These are phyloP conservation scores for Pistacia integerrima DNA, from an alignment of 345 rosid species.

Conservation along the genomic window DNA sequence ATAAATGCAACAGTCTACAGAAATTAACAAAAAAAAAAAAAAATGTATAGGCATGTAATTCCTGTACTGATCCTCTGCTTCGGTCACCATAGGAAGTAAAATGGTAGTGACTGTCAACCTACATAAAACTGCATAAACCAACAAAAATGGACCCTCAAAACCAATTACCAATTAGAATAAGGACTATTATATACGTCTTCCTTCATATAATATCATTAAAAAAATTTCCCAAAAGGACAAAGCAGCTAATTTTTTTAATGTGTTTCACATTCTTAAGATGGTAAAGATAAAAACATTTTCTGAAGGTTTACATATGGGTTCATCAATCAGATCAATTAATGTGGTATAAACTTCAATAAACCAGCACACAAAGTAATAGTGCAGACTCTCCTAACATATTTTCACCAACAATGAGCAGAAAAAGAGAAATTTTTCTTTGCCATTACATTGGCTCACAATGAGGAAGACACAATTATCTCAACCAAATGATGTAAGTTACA, in stretches of 20 bases:
- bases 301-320: background rate
- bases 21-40: background rate
- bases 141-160: background rate
- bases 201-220: background rate
- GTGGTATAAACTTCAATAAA: background rate
- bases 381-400: background rate
- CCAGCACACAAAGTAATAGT: too few relatives aligned
- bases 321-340: background rate
- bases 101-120: background rate
- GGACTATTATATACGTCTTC: background rate
- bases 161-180: background rate
- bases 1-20: background rate
- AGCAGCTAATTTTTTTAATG: background rate
- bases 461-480: background rate
- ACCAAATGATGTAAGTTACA: slow-evolving; percentile 5
- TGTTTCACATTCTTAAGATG: background rate
- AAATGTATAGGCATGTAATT: background rate
- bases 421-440: background rate
- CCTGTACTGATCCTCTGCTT: background rate
- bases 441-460: background rate
- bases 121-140: background rate
- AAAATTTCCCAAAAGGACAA: background rate
- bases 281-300: background rate
- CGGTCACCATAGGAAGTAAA: background rate
- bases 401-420: background rate